Evolutionary conservation across 192 early-diverging fungal species (phyloP), one percentile per base, ranked within the genome.

Genomic region (Coemansia brasiliensis): DNA sequence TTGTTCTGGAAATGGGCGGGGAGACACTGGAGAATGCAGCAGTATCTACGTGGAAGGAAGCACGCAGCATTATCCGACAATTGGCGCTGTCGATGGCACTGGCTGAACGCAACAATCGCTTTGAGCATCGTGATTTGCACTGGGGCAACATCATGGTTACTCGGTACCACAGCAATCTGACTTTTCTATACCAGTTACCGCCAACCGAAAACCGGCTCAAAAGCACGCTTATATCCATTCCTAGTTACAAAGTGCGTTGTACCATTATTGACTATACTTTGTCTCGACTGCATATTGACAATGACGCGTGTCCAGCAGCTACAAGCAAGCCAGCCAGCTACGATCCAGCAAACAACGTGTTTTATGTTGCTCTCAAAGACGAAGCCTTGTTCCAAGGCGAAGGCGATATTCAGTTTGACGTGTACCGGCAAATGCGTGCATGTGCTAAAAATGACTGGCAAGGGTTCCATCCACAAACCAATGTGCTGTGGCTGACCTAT

Each of bases 261-360:
- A 83, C 75, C 15, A 83, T 90, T 40, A 90, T 90, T 54, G 88
- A 90, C 66, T 90, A 87, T 59, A 90, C 87, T 15, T 63, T 90
- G 6, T 86, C 88, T 3, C 62, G 88, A 1, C 77, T 88, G 29
- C 71, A 86, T 46, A 59, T 76, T 12, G 67, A 77, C 59, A 81
- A 81, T 49, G 73, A 76, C 59, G 46, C n/a, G n/a, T n/a, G n/a
- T n/a, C 50, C 5, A 52, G 27, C 67, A 7, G 46, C 18, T 4
- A 21, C 39, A 6, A 55, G 42, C 54, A 69, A 65, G 46, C 66
- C 76, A 0, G 59, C 69, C 15, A 64, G 48, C 27, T 69, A 74
- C 54, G 63, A 69, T 21, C 46, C 67, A 17, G 18, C 56, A 12
- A 72, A 72, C 45, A 77, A 83, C 32, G 68, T 84, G 32, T 82